Evolutionary conservation across 768 basidiomycete genomes (phyloP), one percentile per base, ranked within the genome.

Genomic region (Kwoniella botswanensis): DNA sequence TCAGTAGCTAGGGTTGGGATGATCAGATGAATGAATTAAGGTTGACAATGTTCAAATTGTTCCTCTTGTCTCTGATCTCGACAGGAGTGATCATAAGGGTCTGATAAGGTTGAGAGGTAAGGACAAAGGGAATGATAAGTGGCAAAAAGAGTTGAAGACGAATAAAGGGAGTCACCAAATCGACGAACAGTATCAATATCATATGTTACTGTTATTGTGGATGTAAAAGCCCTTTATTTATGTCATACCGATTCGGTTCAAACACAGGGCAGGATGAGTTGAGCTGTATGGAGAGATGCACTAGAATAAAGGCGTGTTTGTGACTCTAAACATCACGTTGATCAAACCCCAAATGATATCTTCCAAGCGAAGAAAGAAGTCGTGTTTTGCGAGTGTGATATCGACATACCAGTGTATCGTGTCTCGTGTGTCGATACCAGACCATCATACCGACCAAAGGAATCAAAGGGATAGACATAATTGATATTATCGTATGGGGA

Each of bases 401-500:
- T 56, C 11, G 24, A 56, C 57, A 35, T 13, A 58, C 57, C 15
- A 26, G 18, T 24, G 55, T 21, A 22, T 21, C 24, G 22, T 9
- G 24, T 21, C 22, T 22, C 3, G 55, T 35, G 6, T 10, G 24
- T 21, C 22, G 12, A 56, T n/a, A 56, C 21, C 21, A 12, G 55
- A 22, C 12, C 55, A 56, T 56, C 55, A 56, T 21, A 56, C 55
- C 12, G 22, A 24, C 57, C 24, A 58, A 58, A 35, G 57, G 29
- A 24, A 58, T 58, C 54, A 26, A 35, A 58, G 29, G 57, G 57
- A 58, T 50, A 50, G 6, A 50, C 46, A 58, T 58, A 6, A 58
- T 24, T 17, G 5, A 58, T 13, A 58, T 24, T 35, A 15, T 10
- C 11, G 54, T 5, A 10, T 26, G 29, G 24, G 26, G 55, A 56